A percentile compares a stretch with the other conserved stretches of the same genome.
Conservation (phyloP, 495 filamentous ascomycete genomes). For the Penicillium antarcticum region DNA sequence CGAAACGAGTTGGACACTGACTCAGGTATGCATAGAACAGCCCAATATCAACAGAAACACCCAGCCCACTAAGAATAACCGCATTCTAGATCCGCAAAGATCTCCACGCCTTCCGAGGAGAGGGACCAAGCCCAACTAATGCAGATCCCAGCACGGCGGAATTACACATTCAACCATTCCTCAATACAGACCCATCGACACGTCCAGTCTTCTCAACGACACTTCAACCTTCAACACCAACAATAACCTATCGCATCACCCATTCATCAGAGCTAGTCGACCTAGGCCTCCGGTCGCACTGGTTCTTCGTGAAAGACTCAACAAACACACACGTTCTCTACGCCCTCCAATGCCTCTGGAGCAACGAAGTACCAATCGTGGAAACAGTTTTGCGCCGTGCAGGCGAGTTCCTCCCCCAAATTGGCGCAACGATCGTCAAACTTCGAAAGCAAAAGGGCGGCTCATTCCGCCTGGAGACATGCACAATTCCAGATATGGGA, state of each 20-base stretch:
- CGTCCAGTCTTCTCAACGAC: conserved; percentile 8
- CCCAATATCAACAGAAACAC: background rate
- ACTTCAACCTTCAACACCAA: background rate
- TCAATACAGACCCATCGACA: conserved; percentile 3
- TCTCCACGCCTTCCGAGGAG: conserved; percentile 3
- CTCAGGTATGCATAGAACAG: conserved; percentile 1
- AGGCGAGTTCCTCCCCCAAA: conserved; percentile 13
- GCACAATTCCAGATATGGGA: conserved; percentile 12
- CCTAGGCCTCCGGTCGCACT: conserved; percentile 13
- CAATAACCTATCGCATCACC: conserved; percentile 13
- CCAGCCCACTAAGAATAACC: no score
- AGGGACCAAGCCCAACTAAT: background rate
- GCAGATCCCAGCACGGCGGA: conserved; percentile 1
- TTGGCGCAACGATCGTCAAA: conserved; percentile 12
- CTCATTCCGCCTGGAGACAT: conserved; percentile 10
- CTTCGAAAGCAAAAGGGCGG: conserved; percentile 13
- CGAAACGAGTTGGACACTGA: conserved; percentile 5
- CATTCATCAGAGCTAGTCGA: conserved; percentile 15
- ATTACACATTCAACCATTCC: conserved; percentile 9
- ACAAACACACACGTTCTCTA: conserved; percentile 17
- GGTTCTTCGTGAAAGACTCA: conserved; percentile 17
- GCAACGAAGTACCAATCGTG: conserved; percentile 13
- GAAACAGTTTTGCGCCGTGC: conserved; percentile 13
- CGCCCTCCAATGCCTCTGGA: conserved; percentile 17
- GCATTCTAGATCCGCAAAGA: conserved; percentile 10